Conservation (phyloP, 805 yeast genomes). For the Isabelozyma heimii region DNA sequence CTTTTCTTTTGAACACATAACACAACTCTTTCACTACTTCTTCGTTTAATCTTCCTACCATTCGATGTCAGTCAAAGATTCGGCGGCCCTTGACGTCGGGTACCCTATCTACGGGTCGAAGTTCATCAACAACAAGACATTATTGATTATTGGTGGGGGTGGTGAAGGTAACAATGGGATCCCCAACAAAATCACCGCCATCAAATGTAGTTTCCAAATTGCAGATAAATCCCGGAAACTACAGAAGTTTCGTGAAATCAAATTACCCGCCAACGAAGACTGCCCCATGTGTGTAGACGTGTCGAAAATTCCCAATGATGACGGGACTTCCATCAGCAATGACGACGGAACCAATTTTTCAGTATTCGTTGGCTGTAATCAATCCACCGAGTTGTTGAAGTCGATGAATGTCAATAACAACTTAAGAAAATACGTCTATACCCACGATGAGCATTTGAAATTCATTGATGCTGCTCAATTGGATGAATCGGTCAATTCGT, state of each 20-base stretch:
- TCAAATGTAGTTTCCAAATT: constrained; percentile 54
- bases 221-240: constrained; percentile 39
- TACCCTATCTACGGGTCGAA: constrained; percentile 82
- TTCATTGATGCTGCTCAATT: constrained; percentile 61
- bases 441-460: constrained; percentile 55
- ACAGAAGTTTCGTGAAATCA: constrained; percentile 62
- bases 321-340: background rate
- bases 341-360: constrained; percentile 32
- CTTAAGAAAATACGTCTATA: constrained; percentile 62
- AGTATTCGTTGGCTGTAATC: constrained; percentile 76
- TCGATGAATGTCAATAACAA: constrained; percentile 65
- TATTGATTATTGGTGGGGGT: constrained; percentile 89
- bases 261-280: constrained; percentile 65
- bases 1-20: background rate
- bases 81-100: constrained; percentile 45
- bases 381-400: constrained; percentile 52
- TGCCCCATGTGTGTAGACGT: constrained; percentile 83
- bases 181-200: constrained; percentile 74
- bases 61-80: constrained; percentile 30
- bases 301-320: constrained; percentile 22
- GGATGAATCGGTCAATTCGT: constrained; percentile 39
- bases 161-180: constrained; percentile 92
- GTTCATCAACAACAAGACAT: constrained; percentile 56
- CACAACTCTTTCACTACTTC: background rate
- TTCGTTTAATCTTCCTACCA: background rate